These are phyloP conservation scores for Phytophthora ohioensis DNA, from an alignment of 352 stramenopile genomes.

Conservation along the genomic window DNA sequence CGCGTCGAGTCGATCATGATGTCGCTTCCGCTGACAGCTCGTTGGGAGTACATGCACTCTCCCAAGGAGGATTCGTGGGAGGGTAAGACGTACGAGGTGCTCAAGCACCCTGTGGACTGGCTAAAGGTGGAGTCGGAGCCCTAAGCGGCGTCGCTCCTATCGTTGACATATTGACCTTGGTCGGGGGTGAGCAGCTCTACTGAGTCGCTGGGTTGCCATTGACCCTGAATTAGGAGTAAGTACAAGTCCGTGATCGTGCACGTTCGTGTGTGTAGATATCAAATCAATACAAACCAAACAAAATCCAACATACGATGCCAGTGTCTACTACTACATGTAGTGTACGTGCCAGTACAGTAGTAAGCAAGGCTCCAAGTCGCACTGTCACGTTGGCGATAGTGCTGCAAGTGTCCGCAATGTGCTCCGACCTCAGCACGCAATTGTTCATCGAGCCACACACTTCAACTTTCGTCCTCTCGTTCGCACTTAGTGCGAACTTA, in stretches of 20 bases:
- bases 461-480: not conserved
- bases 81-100: constrained; percentile 91
- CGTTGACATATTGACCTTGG: not conserved
- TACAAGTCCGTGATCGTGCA: not conserved
- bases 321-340: too few species aligned
- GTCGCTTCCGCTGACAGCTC: constrained; percentile 95
- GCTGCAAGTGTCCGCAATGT: too few species aligned
- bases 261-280: constrained; percentile 34
- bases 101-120: constrained; percentile 95
- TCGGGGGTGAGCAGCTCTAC: too few species aligned
- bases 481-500: not conserved
- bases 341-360: too few species aligned
- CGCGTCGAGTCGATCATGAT: constrained; percentile 99
- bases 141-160: constrained; percentile 14
- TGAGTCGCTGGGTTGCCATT: too few species aligned
- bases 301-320: not conserved
- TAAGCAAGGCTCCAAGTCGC: too few species aligned
- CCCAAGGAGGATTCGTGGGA: constrained; percentile 90
- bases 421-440: too few species aligned
- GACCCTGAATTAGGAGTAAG: too few species aligned
- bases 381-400: too few species aligned
- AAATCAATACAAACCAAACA: constrained; percentile 3
- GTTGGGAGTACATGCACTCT: constrained; percentile 95
- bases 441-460: too few species aligned
- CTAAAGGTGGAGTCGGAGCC: constrained; percentile 66